Percentiles rank a stretch among this genome's conserved stretches.
Conservation (phyloP, 1,284 basidiomycete species). For the Naganishia liquefaciens region DNA sequence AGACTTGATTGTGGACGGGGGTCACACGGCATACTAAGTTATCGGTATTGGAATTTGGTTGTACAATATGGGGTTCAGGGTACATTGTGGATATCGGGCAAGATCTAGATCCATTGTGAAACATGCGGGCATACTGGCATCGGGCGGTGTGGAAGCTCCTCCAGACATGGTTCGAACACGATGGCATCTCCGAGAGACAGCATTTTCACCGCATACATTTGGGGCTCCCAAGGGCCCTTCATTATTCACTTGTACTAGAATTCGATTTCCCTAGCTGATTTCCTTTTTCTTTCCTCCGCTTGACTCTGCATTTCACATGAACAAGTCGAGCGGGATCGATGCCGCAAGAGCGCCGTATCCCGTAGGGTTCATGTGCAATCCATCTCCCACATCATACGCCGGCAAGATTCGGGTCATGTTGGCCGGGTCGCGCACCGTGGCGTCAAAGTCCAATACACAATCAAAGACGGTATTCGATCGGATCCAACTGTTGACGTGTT, state of each 20-base stretch:
- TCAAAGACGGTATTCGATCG: conserved; percentile 57
- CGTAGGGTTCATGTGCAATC: conserved; percentile 58
- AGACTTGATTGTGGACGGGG: conserved; percentile 32
- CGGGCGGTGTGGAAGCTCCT: too few relatives aligned
- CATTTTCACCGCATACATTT: too few relatives aligned
- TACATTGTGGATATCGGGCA: conserved; percentile 36
- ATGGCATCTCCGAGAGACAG: too few relatives aligned
- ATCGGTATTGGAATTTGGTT: background rate
- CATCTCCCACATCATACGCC: conserved; percentile 57
- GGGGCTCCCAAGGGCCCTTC: too few relatives aligned
- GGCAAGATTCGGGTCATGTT: conserved; percentile 53
- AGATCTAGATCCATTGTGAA: conserved; percentile 57
- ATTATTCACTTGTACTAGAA: too few relatives aligned
- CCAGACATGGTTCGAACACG: too few relatives aligned
- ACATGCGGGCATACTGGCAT: too few relatives aligned
- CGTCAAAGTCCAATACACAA: conserved; percentile 59
- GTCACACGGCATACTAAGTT: conserved; percentile 36
- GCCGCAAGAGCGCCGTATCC: conserved; percentile 57
- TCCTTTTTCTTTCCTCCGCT: too few relatives aligned
- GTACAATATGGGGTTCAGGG: background rate
- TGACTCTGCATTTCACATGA: conserved; percentile 57
- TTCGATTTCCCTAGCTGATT: too few relatives aligned
- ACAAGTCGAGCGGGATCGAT: conserved; percentile 54
- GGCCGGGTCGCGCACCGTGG: conserved; percentile 54
- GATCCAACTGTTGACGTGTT: conserved; percentile 57